Evolutionary conservation across 805 yeast genomes (phyloP), one percentile per base, ranked within the genome.

Genomic region (Monosporozyma unispora): DNA sequence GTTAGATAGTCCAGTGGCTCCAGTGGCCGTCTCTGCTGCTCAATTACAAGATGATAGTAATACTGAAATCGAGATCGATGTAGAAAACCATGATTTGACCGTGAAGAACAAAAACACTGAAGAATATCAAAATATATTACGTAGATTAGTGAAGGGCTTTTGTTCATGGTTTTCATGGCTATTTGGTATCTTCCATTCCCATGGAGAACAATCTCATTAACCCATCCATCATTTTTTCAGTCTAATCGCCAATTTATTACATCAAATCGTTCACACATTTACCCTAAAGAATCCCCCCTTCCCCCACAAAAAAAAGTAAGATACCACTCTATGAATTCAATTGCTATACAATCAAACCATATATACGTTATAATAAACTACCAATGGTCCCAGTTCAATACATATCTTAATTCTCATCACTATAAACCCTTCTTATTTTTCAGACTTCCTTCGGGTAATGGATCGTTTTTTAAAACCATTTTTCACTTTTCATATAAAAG

Each of bases 151-250:
- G 4, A 48, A 45, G 8, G 48, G 46, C 23, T 48, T 52, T n/a
- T 43, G 48, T 9, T 50, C 53, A 14, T 52, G 55, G 55, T 46
- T 50, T 18, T 37, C 41, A 5, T 44, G 33, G 37, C 14, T 42
- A 29, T 29, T 42, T 14, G 23, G 45, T n/a, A 28, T 42, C 9
- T 42, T 42, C 27, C 42, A 21, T 11, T 42, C 45, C 14, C 33
- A 18, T 4, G 45, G 27, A 16, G 45, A 27, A 6, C 35, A 9
- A 8, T 29, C 45, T 6, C 45, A 42, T 27, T 42, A 23, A 42
- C 11, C 37, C 2, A 10, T 19, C 14, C 3, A 14, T 3, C 29
- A 25, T n/a, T n/a, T n/a, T n/a, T n/a, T n/a, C n/a, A n/a, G n/a
- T n/a, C n/a, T n/a, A n/a, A n/a, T n/a, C n/a, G n/a, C n/a, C n/a